Base-by-base conservation (phyloP, 805 yeast species). In the Nakazawaea molendinolei region DNA sequence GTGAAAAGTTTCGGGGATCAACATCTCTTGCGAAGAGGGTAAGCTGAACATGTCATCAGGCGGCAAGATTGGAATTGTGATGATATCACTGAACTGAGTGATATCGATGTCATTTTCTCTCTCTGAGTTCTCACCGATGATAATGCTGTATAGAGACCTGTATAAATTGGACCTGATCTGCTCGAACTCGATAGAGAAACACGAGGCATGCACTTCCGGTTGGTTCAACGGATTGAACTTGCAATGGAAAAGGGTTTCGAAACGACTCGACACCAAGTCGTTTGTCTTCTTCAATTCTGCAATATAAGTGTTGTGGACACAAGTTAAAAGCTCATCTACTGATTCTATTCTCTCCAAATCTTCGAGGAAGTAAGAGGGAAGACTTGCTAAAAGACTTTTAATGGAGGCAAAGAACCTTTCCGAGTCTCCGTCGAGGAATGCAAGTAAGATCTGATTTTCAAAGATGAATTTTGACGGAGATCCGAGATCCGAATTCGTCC, bases 381-480 rank as follows among this genome's bases (percentile, higher is more conserved):
- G 46, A 1, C 60, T 42, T 23, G 47, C 51, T 1, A 57, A 44
- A 21, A 66, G 46, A 28, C 51, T 54, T 12, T 50, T 48, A 10
- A 57, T 49, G 1, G 71, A 63, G 0, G 69, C 54, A 45, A 67
- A 67, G 1, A 61, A 50, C 38, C 72, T 49, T 2, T 46, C 28
- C 2, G 69, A 60, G 9, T 46, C 48, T 3, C 52, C 56, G 17
- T 51, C 58, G 27, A 67, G 44, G 40, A 65, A 62, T 2, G 60
- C 67, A 22, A 64, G 49, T 18, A 58, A 31, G 41, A 67, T 46
- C 42, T 67, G 71, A 2, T 58, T 41, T 42, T 67, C 72, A 34
- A 58, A 45, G 5, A 58, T 38, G 14, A 60, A 51, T 8, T 47
- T 36, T n/a, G n/a, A n/a, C n/a, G n/a, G n/a, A 17, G 58, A 48